phyloP scores from a whole-genome alignment of 176 grass and related monocot species.

The Musa acuminata region DNA sequence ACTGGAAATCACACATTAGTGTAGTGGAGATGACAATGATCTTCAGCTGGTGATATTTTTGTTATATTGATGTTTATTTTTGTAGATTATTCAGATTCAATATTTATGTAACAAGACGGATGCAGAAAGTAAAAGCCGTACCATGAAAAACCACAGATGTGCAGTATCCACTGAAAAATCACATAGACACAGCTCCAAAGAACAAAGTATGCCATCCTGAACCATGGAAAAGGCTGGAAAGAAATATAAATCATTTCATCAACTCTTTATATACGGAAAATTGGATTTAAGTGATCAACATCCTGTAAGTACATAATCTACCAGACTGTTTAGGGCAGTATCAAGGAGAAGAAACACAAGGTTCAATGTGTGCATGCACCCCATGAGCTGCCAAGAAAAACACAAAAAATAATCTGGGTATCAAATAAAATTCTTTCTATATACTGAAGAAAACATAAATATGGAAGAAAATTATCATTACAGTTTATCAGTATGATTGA shows the following conservation, averaged over 20 bases:
- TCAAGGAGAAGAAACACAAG: constrained; percentile 19
- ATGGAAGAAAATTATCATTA: neutral
- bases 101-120: neutral
- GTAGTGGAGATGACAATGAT: neutral
- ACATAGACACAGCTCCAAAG: constrained; percentile 51
- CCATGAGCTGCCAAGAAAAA: constrained; percentile 17
- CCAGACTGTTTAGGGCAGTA: constrained; percentile 18
- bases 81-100: neutral
- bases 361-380: constrained; percentile 20
- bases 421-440: neutral
- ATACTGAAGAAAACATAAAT: neutral
- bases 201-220: constrained; percentile 45
- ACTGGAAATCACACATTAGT: neutral
- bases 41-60: no score
- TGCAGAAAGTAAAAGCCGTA: constrained; percentile 17
- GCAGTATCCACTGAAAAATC: constrained; percentile 43
- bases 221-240: constrained; percentile 44
- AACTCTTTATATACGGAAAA: constrained; percentile 1
- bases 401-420: neutral
- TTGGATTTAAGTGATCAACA: neutral
- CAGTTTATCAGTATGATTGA: neutral
- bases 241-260: neutral
- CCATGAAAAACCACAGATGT: constrained; percentile 47
- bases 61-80: no score
- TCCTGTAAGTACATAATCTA: neutral